A percentile compares a stretch with the other conserved stretches of the same genome.
phyloP scores from a whole-genome alignment of 2,329 filamentous ascomycete genomes.

The Penicillium sp. region DNA sequence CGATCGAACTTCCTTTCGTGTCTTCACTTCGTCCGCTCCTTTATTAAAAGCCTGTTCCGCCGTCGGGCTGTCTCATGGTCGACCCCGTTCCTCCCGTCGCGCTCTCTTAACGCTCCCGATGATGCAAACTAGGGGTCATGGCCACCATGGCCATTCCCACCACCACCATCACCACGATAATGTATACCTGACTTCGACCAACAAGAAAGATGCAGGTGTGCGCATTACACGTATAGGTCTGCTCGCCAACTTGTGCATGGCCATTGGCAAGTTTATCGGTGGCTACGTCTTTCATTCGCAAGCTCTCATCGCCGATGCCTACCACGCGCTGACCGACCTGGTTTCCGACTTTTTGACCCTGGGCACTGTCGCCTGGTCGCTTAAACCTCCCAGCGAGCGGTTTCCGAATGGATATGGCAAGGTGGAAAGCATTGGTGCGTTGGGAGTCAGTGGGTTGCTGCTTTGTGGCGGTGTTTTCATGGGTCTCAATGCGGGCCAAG shows the following conservation, averaged over 20 bases:
- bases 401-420: conserved; percentile 96
- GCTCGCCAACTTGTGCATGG: conserved; percentile 91
- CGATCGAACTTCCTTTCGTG: conserved; percentile 23
- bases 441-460: conserved; percentile 90
- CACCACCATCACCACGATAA: conserved; percentile 83
- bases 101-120: conserved; percentile 22
- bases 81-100: conserved; percentile 17
- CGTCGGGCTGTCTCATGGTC: conserved; percentile 17
- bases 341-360: conserved; percentile 94
- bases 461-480: conserved; percentile 89
- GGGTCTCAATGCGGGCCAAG: conserved; percentile 74
- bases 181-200: conserved; percentile 75
- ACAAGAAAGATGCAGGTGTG: conserved; percentile 90
- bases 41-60: conserved; percentile 17
- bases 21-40: conserved; percentile 24
- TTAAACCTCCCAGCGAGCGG: conserved; percentile 77
- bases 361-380: conserved; percentile 89
- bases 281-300: conserved; percentile 96
- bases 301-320: conserved; percentile 88
- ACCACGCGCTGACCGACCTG: conserved; percentile 93
- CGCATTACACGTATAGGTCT: conserved; percentile 89
- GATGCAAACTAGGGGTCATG: conserved; percentile 55
- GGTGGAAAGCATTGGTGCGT: conserved; percentile 90
- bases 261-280: conserved; percentile 86
- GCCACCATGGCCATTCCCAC: conserved; percentile 62